Evolutionary conservation across 78 protist genomes (phyloP).

Genomic region (Dictyostelium firmibasis): DNA sequence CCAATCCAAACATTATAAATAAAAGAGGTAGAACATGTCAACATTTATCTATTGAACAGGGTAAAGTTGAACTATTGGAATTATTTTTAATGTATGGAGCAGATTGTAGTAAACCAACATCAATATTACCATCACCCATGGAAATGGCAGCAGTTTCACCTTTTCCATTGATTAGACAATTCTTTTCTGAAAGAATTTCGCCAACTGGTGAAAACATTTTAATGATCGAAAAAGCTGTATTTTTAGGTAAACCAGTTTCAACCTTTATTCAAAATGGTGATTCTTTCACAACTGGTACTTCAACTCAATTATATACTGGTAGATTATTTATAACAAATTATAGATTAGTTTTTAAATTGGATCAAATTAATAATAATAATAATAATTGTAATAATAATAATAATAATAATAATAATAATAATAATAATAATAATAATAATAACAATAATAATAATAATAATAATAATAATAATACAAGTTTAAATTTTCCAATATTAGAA

Average conservation of each 20-base stretch:
- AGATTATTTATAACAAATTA: constrained; percentile 34
- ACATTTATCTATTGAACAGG: constrained; percentile 49
- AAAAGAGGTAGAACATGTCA: constrained; percentile 51
- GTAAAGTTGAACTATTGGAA: constrained; percentile 20
- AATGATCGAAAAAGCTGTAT: constrained; percentile 17
- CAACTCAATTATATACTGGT: constrained; percentile 11
- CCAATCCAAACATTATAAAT: constrained; percentile 59
- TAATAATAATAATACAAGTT: not conserved
- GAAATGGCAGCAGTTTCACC: not conserved
- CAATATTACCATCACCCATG: constrained; percentile 27
- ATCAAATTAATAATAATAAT: not conserved
- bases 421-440: not conserved
- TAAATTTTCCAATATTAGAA: not conserved
- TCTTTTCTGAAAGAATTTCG: constrained; percentile 29
- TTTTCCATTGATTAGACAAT: not conserved
- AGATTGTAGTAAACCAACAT: constrained; percentile 18
- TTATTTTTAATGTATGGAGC: constrained; percentile 55
- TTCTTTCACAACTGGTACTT: not conserved
- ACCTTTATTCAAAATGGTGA: constrained; percentile 19
- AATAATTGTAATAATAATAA: not conserved
- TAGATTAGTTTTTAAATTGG: constrained; percentile 38
- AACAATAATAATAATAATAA: not conserved
- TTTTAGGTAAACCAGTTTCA: not conserved
- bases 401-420: not conserved
- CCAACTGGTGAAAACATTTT: constrained; percentile 49